Evolutionary conservation across 1,284 basidiomycete species (phyloP).

Genomic region (Sporisorium sorghi): DNA sequence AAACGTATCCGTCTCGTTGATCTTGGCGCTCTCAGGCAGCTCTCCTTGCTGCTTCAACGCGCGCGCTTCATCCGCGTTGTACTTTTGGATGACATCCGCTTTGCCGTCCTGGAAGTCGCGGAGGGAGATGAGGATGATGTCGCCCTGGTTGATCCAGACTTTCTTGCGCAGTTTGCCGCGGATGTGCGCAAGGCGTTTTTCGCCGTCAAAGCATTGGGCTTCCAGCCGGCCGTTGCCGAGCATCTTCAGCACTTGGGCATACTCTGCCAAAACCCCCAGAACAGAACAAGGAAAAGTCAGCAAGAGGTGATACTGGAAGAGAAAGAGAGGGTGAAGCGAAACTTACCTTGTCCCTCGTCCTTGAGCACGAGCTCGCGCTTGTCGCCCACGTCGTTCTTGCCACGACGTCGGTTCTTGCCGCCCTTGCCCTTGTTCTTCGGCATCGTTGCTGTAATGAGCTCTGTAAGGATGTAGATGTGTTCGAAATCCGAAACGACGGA

Average conservation of each 20-base stretch:
- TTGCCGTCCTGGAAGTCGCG: conserved; percentile 99
- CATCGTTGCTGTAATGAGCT: conserved; percentile 29
- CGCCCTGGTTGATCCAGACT: conserved; percentile 99
- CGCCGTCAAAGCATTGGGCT: conserved; percentile 97
- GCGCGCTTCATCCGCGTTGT: conserved; percentile 89
- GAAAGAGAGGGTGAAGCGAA: neutral
- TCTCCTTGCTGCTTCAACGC: conserved; percentile 97
- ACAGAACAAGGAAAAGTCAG: neutral
- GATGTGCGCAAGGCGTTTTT: conserved; percentile 97
- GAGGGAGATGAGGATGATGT: conserved; percentile 94
- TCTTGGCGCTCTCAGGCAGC: conserved; percentile 96
- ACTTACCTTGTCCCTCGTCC: conserved; percentile 89
- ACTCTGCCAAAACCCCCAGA: conserved; percentile 74
- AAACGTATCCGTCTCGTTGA: conserved; percentile 95
- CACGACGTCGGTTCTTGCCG: conserved; percentile 98
- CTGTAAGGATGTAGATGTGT: too few relatives aligned
- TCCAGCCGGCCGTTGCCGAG: conserved; percentile 97
- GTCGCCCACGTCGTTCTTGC: conserved; percentile 99
- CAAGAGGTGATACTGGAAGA: neutral
- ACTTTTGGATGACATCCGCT: conserved; percentile 99
- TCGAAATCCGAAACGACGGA: conserved; percentile 7
- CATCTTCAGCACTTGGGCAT: conserved; percentile 99
- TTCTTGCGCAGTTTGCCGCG: conserved; percentile 99
- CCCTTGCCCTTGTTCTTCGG: conserved; percentile 76
- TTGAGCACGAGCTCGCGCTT: conserved; percentile 99